Percentiles rank a stretch among this genome's conserved stretches.
Conservation (phyloP, 495 filamentous ascomycete genomes). For the Aspergillus kassunensis region DNA sequence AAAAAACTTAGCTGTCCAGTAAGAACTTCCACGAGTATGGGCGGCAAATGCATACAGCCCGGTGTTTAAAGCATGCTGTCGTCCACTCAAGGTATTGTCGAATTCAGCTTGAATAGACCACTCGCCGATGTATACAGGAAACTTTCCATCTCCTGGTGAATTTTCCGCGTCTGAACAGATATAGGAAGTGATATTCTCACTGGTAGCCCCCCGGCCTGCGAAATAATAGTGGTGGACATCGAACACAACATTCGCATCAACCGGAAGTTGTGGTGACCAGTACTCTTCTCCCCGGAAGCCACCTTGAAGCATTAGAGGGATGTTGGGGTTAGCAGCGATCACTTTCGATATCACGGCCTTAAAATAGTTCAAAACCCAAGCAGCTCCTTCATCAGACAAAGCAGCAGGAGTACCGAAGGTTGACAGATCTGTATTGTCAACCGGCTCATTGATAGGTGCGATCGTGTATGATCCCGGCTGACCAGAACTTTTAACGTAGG, state of each 20-base stretch:
- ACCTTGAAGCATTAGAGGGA: constrained; percentile 29
- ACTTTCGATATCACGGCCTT: too few relatives aligned
- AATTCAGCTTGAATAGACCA: constrained; percentile 26
- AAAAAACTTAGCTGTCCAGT: constrained; percentile 26
- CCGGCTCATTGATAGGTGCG: constrained; percentile 27
- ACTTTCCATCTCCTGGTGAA: constrained; percentile 24
- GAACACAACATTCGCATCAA: constrained; percentile 21
- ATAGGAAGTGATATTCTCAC: constrained; percentile 18
- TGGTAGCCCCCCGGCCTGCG: constrained; percentile 20
- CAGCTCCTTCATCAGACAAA: too few relatives aligned
- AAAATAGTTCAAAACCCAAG: too few relatives aligned
- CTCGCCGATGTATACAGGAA: constrained; percentile 30
- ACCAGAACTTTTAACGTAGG: constrained; percentile 17
- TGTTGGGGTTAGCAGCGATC: constrained; percentile 18
- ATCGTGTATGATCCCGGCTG: constrained; percentile 21
- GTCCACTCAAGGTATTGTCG: constrained; percentile 19
- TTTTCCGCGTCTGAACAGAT: constrained; percentile 21
- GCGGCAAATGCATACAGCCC: constrained; percentile 22
- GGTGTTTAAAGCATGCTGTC: constrained; percentile 21
- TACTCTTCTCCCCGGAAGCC: constrained; percentile 23
- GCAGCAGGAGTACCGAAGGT: too few relatives aligned
- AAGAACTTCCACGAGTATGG: constrained; percentile 23
- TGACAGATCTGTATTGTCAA: too few relatives aligned
- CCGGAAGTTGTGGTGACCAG: constrained; percentile 21
- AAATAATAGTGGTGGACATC: too few relatives aligned